Conservation (phyloP, 306 rosid genomes). For the Rosa persica region DNA sequence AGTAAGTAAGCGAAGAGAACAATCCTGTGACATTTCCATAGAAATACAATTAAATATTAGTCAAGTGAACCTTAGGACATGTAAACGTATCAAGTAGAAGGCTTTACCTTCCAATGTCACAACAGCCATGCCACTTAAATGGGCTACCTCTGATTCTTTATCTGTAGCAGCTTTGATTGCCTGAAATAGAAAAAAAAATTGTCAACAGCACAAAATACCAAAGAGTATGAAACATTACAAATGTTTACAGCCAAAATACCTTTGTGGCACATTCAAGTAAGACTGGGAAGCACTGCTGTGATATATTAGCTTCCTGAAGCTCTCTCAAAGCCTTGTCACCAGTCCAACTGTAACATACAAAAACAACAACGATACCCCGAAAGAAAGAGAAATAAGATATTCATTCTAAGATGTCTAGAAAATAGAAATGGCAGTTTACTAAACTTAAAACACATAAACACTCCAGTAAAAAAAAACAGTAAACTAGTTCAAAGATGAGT, state of each 20-base stretch:
- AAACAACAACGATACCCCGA: background rate
- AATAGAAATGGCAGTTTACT: background rate
- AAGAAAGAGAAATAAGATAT: background rate
- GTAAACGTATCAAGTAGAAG: constrained; percentile 21
- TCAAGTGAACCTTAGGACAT: constrained; percentile 15
- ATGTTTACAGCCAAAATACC: constrained; percentile 46
- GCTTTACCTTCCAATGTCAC: constrained; percentile 72
- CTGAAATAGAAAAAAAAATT: constrained; percentile 37
- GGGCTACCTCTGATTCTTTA: constrained; percentile 53
- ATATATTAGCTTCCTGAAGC: constrained; percentile 86
- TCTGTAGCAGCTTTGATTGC: constrained; percentile 85
- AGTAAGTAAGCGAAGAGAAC: constrained; percentile 80
- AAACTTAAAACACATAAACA: background rate
- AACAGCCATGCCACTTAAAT: constrained; percentile 80
- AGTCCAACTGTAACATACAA: constrained; percentile 68
- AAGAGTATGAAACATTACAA: constrained; percentile 16
- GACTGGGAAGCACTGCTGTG: constrained; percentile 73
- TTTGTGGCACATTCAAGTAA: constrained; percentile 84
- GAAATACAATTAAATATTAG: constrained; percentile 21
- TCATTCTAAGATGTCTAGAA: background rate
- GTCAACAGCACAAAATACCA: constrained; percentile 16
- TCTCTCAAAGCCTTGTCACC: constrained; percentile 84
- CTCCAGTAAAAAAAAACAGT: background rate
- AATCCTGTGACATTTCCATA: constrained; percentile 58
- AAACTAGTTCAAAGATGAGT: background rate